phyloP scores from a whole-genome alignment of 2,329 filamentous ascomycete genomes.

The Penicillium sclerotiorum region DNA sequence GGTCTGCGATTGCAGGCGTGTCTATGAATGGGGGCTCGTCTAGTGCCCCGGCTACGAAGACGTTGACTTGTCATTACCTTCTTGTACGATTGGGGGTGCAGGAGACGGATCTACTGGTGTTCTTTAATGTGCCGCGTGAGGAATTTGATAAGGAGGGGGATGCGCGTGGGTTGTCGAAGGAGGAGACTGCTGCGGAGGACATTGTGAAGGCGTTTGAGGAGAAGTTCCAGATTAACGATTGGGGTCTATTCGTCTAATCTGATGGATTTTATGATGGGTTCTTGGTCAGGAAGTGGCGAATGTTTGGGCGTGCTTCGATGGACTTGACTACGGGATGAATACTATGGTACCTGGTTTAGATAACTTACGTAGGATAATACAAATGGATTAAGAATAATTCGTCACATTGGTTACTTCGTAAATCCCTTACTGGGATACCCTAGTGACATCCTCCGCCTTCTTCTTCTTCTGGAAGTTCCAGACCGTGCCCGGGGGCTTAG shows the following conservation, averaged over 20 bases:
- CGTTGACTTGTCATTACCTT: conserved; percentile 73
- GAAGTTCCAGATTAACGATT: conserved; percentile 78
- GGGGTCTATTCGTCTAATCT: conserved; percentile 65
- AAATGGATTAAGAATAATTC: too few relatives aligned
- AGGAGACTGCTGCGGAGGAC: conserved; percentile 55
- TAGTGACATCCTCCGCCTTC: too few relatives aligned
- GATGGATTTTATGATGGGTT: too few relatives aligned
- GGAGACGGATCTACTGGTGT: conserved; percentile 78
- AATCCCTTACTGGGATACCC: conserved; percentile 3
- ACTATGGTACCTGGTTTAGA: too few relatives aligned
- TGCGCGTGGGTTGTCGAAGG: conserved; percentile 68
- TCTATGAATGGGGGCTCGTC: conserved; percentile 10
- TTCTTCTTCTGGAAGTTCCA: too few relatives aligned
- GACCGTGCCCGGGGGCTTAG: too few relatives aligned
- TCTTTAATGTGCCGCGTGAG: conserved; percentile 84
- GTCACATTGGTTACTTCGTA: neutral
- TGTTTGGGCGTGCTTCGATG: neutral
- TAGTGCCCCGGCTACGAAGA: conserved; percentile 27
- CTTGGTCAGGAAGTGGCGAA: neutral
- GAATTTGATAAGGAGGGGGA: conserved; percentile 70
- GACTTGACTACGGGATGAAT: too few relatives aligned
- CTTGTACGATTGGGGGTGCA: conserved; percentile 75
- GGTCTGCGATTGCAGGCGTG: conserved; percentile 15
- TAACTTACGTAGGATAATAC: too few relatives aligned
- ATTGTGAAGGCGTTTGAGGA: conserved; percentile 60